phyloP scores from a whole-genome alignment of 2,329 filamentous ascomycete genomes.

The Apiospora arundinis region DNA sequence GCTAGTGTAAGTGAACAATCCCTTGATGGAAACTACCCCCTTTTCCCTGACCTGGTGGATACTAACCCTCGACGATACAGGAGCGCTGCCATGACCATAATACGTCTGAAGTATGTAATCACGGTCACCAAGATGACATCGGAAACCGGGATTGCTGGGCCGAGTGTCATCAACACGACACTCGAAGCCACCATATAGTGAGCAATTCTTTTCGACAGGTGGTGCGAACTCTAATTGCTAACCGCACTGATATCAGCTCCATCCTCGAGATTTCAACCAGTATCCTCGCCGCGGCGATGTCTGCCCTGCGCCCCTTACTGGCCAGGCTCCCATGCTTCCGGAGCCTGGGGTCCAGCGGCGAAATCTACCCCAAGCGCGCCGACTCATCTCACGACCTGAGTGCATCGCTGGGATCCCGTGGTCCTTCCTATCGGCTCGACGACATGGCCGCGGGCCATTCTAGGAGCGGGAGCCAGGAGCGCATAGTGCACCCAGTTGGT shows the following conservation, averaged over 20 bases:
- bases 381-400: not conserved
- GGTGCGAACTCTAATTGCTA: not conserved
- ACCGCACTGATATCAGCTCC: not conserved
- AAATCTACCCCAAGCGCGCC: not conserved
- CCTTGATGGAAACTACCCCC: not conserved
- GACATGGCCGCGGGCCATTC: not conserved
- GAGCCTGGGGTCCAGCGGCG: not conserved
- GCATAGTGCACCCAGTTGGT: not conserved
- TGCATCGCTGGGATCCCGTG: not conserved
- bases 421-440: not conserved
- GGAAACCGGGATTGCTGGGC: not conserved
- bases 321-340: constrained; percentile 3
- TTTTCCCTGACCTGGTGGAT: not conserved
- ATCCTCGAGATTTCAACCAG: not conserved
- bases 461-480: not conserved
- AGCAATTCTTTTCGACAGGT: not conserved
- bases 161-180: not conserved
- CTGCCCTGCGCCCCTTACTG: not conserved
- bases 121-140: not conserved
- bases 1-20: not conserved
- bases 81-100: not conserved
- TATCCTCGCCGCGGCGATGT: constrained; percentile 1
- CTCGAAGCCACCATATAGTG: constrained; percentile 12
- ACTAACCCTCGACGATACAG: not conserved
- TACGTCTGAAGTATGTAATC: constrained; percentile 4